Percentiles rank a stretch among this genome's conserved stretches.
Evolutionary conservation across 257 asterid genomes (phyloP).

Genomic region (Solanum clarkiae): DNA sequence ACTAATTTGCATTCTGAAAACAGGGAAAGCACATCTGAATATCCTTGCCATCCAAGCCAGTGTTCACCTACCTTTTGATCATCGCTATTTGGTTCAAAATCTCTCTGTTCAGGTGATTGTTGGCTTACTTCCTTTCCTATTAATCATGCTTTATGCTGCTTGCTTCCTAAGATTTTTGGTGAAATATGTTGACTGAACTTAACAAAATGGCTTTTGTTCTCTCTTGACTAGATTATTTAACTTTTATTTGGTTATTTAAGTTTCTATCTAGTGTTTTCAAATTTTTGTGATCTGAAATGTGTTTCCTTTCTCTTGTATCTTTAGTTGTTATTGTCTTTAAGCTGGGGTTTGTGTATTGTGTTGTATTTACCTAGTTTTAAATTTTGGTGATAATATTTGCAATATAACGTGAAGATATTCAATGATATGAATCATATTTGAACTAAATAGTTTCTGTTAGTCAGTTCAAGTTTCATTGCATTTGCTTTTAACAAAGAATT

Average conservation of each 20-base stretch:
- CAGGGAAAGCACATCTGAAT: conserved; percentile 63
- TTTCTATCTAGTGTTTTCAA: background rate
- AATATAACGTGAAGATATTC: background rate
- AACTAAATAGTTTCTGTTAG: background rate
- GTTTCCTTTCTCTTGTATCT: background rate
- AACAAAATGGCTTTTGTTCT: background rate
- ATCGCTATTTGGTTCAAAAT: conserved; percentile 73
- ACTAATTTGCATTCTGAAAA: background rate
- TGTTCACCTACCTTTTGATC: conserved; percentile 77
- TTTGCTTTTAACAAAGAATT: background rate
- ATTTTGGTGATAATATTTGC: background rate
- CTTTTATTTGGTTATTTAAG: background rate
- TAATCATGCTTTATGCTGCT: background rate
- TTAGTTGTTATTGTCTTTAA: background rate
- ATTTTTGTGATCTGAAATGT: background rate
- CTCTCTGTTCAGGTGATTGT: conserved; percentile 68
- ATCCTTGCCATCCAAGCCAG: conserved; percentile 81
- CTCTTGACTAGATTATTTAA: background rate
- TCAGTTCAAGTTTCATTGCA: background rate
- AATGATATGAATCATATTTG: background rate
- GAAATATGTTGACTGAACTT: background rate
- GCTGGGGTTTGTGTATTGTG: background rate
- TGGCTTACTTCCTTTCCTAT: background rate
- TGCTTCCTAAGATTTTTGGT: background rate
- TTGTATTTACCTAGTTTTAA: background rate